Evolutionary conservation across 2,329 filamentous ascomycete species (phyloP).

Genomic region (Fusarium annulatum): DNA sequence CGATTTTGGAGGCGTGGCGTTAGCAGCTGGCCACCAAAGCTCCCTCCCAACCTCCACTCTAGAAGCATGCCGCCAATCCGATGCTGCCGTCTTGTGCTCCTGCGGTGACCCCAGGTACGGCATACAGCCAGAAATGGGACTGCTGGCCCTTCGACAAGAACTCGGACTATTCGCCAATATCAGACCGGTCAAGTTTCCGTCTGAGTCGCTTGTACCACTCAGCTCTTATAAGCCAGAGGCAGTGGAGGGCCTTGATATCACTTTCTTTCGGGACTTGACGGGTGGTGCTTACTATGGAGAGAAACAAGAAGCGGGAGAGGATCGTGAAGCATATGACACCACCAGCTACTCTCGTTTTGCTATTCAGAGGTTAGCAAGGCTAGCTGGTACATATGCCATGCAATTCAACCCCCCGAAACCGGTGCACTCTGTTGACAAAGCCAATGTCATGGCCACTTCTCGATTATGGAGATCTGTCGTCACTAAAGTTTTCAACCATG

Average conservation of each 20-base stretch:
- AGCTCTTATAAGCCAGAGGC: constrained; percentile 77
- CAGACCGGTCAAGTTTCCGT: constrained; percentile 81
- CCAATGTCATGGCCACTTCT: constrained; percentile 41
- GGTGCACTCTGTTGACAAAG: constrained; percentile 41
- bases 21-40: neutral
- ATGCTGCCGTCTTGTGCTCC: constrained; percentile 18
- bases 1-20: constrained; percentile 7
- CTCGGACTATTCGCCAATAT: constrained; percentile 67
- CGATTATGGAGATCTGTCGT: constrained; percentile 40
- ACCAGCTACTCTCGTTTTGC: constrained; percentile 77
- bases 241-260: constrained; percentile 77
- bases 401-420: constrained; percentile 64
- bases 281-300: constrained; percentile 84
- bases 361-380: constrained; percentile 76
- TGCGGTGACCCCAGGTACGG: constrained; percentile 11
- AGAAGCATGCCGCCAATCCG: constrained; percentile 11
- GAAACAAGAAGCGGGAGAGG: constrained; percentile 59
- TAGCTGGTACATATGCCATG: constrained; percentile 53
- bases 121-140: constrained; percentile 68
- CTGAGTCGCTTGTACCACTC: constrained; percentile 72
- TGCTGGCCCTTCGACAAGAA: constrained; percentile 78
- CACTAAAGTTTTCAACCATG: constrained; percentile 19
- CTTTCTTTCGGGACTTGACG: constrained; percentile 80
- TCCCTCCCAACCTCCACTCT: constrained; percentile 10
- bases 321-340: constrained; percentile 55